These are phyloP conservation scores for Aspergillus ellipticus DNA, from an alignment of 495 filamentous ascomycete genomes.

Conservation along the genomic window DNA sequence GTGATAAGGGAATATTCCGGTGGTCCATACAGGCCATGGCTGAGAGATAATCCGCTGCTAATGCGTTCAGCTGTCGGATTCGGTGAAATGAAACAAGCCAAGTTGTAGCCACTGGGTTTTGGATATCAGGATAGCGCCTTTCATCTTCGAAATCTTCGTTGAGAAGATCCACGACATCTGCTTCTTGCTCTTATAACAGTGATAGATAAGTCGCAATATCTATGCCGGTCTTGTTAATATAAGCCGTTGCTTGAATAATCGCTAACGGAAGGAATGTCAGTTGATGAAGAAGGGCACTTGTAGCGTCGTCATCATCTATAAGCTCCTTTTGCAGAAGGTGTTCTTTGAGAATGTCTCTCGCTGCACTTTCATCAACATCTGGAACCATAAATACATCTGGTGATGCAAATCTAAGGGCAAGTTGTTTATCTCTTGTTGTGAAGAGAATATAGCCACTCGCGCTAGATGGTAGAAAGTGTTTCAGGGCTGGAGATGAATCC, in stretches of 20 bases:
- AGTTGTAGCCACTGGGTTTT: constrained; percentile 51
- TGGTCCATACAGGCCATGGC: constrained; percentile 31
- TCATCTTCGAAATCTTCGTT: constrained; percentile 48
- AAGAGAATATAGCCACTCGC: constrained; percentile 33
- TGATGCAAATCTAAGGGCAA: too few relatives aligned
- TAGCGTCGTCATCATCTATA: constrained; percentile 11
- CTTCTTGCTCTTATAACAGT: constrained; percentile 38
- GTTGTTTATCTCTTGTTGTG: constrained; percentile 29
- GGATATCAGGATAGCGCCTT: constrained; percentile 33
- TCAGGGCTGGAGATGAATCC: constrained; percentile 1
- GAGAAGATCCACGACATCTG: constrained; percentile 33
- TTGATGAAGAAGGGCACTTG: constrained; percentile 19
- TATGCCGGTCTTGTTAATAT: constrained; percentile 40
- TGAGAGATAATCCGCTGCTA: constrained; percentile 33
- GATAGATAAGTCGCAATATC: constrained; percentile 37
- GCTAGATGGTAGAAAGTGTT: constrained; percentile 24
- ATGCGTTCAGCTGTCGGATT: constrained; percentile 25
- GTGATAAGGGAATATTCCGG: not conserved
- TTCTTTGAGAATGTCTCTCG: constrained; percentile 18
- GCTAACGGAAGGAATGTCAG: constrained; percentile 39
- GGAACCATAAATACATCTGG: constrained; percentile 20
- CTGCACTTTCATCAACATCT: constrained; percentile 25
- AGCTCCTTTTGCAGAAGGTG: constrained; percentile 23
- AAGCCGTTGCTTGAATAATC: constrained; percentile 41
- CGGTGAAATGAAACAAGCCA: constrained; percentile 52